Evolutionary conservation across 441 rosid genomes (phyloP).

Genomic region (Theobroma grandiflorum): DNA sequence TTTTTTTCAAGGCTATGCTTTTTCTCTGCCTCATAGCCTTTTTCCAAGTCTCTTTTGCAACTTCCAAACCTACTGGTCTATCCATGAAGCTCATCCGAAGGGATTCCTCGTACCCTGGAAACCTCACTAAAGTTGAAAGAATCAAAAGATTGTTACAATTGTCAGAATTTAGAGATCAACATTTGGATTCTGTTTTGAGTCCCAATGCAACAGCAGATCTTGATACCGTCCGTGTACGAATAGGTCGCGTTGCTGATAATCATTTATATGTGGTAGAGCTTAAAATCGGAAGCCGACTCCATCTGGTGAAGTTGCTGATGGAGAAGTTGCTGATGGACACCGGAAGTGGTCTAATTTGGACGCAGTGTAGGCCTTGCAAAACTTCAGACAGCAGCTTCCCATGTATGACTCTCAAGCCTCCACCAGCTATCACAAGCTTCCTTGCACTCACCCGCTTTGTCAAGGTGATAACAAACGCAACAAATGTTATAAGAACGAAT

Average conservation of each 20-base stretch:
- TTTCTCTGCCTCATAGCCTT: background rate
- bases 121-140: slow-evolving; percentile 11
- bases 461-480: background rate
- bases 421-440: slow-evolving; percentile 11
- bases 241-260: background rate
- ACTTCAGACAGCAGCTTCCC: slow-evolving; percentile 1
- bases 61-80: background rate
- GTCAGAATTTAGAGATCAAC: background rate
- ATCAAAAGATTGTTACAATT: background rate
- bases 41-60: background rate
- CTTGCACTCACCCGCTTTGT: slow-evolving; percentile 12
- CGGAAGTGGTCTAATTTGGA: slow-evolving; percentile 20
- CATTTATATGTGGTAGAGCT: background rate
- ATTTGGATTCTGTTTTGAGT: background rate
- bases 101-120: slow-evolving; percentile 13
- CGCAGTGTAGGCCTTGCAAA: slow-evolving; percentile 22
- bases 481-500: background rate
- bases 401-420: slow-evolving; percentile 16
- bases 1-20: background rate
- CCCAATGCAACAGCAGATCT: background rate
- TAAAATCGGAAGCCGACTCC: background rate
- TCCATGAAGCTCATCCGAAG: slow-evolving; percentile 4
- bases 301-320: background rate
- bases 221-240: background rate
- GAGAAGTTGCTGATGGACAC: slow-evolving; percentile 21